A percentile compares a stretch with the other conserved stretches of the same genome.
phyloP scores from a whole-genome alignment of 305 asterid species.

The Fraxinus greggii region DNA sequence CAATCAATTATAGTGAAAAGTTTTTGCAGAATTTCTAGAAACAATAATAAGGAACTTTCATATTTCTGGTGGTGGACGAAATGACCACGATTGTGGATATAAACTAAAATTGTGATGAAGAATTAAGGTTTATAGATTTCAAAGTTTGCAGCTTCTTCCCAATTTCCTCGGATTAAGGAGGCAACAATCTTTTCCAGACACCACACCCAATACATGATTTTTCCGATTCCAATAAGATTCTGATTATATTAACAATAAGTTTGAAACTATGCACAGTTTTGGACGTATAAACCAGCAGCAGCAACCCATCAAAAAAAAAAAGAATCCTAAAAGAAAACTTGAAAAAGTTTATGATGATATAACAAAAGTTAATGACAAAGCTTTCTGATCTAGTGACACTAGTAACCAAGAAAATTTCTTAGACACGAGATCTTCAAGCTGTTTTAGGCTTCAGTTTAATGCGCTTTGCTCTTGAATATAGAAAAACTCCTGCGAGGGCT shows the following conservation, averaged over 20 bases:
- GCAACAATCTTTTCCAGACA: background rate
- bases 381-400: background rate
- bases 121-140: background rate
- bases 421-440: constrained; percentile 37
- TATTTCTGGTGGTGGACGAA: background rate
- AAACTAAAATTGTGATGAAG: background rate
- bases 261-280: background rate
- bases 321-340: background rate
- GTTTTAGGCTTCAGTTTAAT: constrained; percentile 69
- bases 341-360: background rate
- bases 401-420: constrained; percentile 4
- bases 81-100: background rate
- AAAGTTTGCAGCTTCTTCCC: background rate
- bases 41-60: background rate
- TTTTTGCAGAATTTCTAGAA: background rate
- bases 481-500: constrained; percentile 74
- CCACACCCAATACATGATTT: background rate
- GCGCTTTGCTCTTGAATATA: constrained; percentile 74
- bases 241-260: background rate
- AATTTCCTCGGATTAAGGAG: background rate
- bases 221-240: background rate
- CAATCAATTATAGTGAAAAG: background rate
- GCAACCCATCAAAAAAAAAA: background rate
- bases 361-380: background rate
- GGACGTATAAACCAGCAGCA: background rate